Conservation (phyloP, 208 protist genomes). For the Crithidia sp. region DNA sequence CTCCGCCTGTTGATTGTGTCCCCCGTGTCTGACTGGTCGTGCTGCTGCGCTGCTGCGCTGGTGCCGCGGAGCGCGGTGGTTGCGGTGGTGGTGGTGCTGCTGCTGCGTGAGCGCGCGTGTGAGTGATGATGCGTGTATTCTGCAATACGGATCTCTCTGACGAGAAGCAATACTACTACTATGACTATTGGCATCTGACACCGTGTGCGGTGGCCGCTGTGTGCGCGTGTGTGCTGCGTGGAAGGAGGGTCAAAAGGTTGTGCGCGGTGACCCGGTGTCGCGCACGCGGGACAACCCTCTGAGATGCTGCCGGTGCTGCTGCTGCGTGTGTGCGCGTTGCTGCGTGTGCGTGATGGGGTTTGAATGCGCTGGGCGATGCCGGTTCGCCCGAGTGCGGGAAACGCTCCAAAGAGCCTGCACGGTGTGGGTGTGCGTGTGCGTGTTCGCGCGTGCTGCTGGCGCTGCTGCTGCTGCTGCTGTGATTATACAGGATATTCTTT, state of each 20-base stretch:
- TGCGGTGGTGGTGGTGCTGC: background rate
- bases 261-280: constrained; percentile 15
- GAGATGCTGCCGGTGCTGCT: constrained; percentile 4
- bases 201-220: background rate
- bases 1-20: constrained; percentile 33
- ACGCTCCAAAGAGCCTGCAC: constrained; percentile 48
- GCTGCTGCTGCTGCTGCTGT: constrained; percentile 3
- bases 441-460: constrained; percentile 9
- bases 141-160: constrained; percentile 31
- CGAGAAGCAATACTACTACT: constrained; percentile 33
- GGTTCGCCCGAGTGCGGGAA: constrained; percentile 55
- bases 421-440: background rate
- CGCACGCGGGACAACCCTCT: constrained; percentile 19
- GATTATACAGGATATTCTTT: constrained; percentile 14
- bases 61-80: background rate
- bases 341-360: constrained; percentile 34
- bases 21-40: constrained; percentile 39
- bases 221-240: background rate
- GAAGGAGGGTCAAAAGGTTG: constrained; percentile 13
- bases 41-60: background rate
- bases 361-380: constrained; percentile 47
- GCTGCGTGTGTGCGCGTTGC: background rate
- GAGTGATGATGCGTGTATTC: constrained; percentile 39
- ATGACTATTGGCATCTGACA: constrained; percentile 48
- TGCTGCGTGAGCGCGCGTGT: constrained; percentile 9